Percentiles rank a stretch among this genome's conserved stretches.
These are phyloP conservation scores for Solanum peruvianum DNA, from an alignment of 257 asterid genomes.

Conservation along the genomic window DNA sequence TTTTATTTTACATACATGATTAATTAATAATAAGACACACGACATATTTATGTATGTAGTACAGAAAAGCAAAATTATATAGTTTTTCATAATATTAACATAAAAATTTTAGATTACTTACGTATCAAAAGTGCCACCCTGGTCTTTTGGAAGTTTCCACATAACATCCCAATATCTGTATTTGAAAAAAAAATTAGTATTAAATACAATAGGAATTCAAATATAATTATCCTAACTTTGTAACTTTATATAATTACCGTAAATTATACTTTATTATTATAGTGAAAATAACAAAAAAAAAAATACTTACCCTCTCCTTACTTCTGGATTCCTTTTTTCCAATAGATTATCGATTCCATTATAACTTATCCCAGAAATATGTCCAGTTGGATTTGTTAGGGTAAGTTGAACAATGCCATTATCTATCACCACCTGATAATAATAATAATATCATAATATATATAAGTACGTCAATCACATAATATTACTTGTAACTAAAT, in stretches of 20 bases:
- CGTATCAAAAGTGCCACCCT: constrained; percentile 15
- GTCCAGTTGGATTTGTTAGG: constrained; percentile 33
- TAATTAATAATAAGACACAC: not conserved
- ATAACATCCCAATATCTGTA: constrained; percentile 64
- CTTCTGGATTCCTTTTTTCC: constrained; percentile 12
- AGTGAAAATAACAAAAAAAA: not conserved
- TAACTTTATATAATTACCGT: not conserved
- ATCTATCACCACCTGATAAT: constrained; percentile 38
- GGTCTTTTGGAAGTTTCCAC: constrained; percentile 36
- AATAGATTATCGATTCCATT: constrained; percentile 34
- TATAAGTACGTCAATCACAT: not conserved
- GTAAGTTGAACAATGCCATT: constrained; percentile 42
- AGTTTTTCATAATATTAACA: not conserved
- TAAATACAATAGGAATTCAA: not conserved
- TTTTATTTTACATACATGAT: not conserved
- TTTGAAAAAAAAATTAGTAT: not conserved
- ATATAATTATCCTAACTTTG: too few relatives aligned
- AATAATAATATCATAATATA: not conserved
- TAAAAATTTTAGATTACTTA: not conserved
- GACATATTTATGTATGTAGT: not conserved
- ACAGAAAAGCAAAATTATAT: not conserved
- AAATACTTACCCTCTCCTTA: constrained; percentile 34
- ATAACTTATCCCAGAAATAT: constrained; percentile 27
- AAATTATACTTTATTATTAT: not conserved
- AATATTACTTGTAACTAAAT: not conserved